Evolutionary conservation across 495 filamentous ascomycete species (phyloP), one percentile per base, ranked within the genome.

Genomic region (Sphaerosporella brunnea): DNA sequence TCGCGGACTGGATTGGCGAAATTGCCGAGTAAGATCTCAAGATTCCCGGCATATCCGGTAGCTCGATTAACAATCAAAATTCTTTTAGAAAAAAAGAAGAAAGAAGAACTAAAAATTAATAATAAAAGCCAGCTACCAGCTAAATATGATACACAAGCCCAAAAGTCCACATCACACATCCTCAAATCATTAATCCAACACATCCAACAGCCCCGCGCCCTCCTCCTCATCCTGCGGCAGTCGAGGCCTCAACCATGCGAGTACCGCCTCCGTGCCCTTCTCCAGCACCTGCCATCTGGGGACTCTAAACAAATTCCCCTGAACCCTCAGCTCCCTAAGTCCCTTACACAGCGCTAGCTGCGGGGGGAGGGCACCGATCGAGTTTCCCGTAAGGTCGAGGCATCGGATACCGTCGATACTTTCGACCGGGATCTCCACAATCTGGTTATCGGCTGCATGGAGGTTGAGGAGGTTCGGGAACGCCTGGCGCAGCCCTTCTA

Each of bases 221-320:
- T 55, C 37, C 10, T 56, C 53, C 11, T 82, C 82, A 20, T 74
- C 73, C 10, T 69, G 71, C 0, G 82, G 79, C 30, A 96, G 78
- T 49, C 79, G 73, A 40, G 81, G 80, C 49, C 81, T 75, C 47
- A 93, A 60, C 79, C 82, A 96, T 42, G 79, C 69, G 53, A 93
- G 66, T n/a, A 84, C 73, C 15, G 81, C 77, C 58, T 92, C 84
- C 0, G 85, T 93, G 5, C 88, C 88, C 49, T 86, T 82, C 46
- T 85, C 82, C 47, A 96, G 65, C 11, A 93, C 71, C 45, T 81
- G 83, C 71, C 78, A 85, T 34, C 80, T 70, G n/a, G 88, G 88
- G 36, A 94, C 87, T 39, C 51, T 55, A 18, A 62, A 62, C n/a
- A 58, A 21, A 39, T 62, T 61, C 0, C 58, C 59, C 2, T 51